phyloP scores from a whole-genome alignment of 2,329 filamentous ascomycete species.

The Epichloe festucae region DNA sequence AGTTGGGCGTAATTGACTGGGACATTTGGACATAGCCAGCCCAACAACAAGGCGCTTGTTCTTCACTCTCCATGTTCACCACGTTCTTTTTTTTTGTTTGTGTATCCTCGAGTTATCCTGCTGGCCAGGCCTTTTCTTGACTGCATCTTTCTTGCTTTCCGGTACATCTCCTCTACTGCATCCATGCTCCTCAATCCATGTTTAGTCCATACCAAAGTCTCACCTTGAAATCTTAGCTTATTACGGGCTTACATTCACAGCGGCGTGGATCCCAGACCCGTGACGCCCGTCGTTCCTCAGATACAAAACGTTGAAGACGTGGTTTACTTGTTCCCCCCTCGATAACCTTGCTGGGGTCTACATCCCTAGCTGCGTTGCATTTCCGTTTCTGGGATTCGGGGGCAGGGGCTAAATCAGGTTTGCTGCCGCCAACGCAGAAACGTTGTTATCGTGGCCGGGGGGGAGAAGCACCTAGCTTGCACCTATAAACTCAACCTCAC shows the following conservation, averaged over 20 bases:
- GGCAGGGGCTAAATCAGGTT: conserved; percentile 1
- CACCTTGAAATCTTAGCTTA: not conserved
- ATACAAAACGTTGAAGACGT: not conserved
- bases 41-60: not conserved
- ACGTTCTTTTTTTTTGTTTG: not conserved
- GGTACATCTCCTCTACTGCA: not conserved
- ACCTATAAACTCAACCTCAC: not conserved
- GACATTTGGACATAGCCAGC: not conserved
- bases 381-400: not conserved
- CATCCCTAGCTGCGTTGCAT: not conserved
- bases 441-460: not conserved
- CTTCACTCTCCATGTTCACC: conserved; percentile 1
- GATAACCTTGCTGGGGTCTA: not conserved
- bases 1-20: not conserved
- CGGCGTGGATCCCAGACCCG: not conserved
- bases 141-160: not conserved
- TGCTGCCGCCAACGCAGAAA: not conserved
- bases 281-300: not conserved
- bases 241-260: not conserved
- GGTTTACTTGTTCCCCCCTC: not conserved
- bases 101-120: conserved; percentile 5
- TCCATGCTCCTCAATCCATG: not conserved
- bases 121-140: conserved; percentile 4
- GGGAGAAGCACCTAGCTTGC: not conserved
- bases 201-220: not conserved